Conservation (phyloP, 495 filamentous ascomycete species). For the Endocarpon pusillum region DNA sequence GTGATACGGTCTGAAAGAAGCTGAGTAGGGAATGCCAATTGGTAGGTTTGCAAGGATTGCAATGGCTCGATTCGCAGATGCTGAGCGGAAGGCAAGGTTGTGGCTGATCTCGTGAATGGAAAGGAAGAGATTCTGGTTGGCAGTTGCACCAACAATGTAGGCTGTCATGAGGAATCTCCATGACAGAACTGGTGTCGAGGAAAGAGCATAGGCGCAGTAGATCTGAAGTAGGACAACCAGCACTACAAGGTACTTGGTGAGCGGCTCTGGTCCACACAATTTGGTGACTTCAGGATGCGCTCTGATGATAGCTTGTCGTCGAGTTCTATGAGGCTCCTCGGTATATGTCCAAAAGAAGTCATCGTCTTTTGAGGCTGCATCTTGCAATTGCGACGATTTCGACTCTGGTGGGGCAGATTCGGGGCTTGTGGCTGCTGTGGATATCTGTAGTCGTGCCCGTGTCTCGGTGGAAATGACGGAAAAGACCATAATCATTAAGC, state of each 20-base stretch:
- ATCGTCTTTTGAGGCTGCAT: slow-evolving; percentile 25
- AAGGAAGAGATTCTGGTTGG: slow-evolving; percentile 97
- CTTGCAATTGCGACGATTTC: no score
- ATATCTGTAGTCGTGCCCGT: no score
- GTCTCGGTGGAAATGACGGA: no score
- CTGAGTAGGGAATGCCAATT: slow-evolving; percentile 90
- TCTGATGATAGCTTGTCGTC: slow-evolving; percentile 89
- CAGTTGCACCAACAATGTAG: slow-evolving; percentile 86
- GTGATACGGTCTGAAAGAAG: slow-evolving; percentile 96
- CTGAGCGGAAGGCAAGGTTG: slow-evolving; percentile 82
- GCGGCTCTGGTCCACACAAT: slow-evolving; percentile 88
- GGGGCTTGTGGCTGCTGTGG: no score
- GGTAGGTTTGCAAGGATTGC: slow-evolving; percentile 91
- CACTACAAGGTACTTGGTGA: slow-evolving; percentile 86
- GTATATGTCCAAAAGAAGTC: slow-evolving; percentile 90
- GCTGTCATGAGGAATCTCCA: slow-evolving; percentile 69
- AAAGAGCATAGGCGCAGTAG: slow-evolving; percentile 60
- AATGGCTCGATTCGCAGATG: slow-evolving; percentile 67
- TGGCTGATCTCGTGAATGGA: slow-evolving; percentile 99
- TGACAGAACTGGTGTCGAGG: slow-evolving; percentile 63
- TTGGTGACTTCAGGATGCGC: slow-evolving; percentile 96
- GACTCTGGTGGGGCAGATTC: no score
- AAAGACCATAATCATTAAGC: no score
- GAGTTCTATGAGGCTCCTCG: slow-evolving; percentile 88
- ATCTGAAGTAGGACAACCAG: slow-evolving; percentile 73